Conservation (phyloP, 2,329 filamentous ascomycete species). For the Scytalidium sp. region DNA sequence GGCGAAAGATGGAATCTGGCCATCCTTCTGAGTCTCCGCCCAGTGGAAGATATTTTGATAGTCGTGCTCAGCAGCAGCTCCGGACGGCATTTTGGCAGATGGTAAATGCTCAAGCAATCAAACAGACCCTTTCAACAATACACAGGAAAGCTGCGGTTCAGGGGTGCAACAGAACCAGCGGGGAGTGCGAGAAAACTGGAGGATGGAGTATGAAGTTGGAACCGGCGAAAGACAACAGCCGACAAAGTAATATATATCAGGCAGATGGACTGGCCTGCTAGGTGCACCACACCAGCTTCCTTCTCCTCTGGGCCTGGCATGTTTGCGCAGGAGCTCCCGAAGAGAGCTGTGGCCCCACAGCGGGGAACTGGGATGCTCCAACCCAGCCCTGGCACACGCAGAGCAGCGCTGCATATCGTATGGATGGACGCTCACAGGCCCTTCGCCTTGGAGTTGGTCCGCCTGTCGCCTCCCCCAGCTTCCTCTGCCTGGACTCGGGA, state of each 20-base stretch:
- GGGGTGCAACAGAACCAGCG: not conserved
- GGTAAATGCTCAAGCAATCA: not conserved
- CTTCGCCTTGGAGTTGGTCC: no score
- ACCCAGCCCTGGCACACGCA: not conserved
- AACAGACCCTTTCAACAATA: not conserved
- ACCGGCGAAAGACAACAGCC: not conserved
- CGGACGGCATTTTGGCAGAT: not conserved
- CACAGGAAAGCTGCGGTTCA: no score
- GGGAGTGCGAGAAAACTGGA: not conserved
- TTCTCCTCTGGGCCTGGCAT: no score
- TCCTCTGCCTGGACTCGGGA: not conserved
- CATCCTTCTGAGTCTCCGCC: slow-evolving; percentile 59
- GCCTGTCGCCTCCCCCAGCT: not conserved
- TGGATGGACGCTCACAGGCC: no score
- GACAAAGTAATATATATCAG: not conserved
- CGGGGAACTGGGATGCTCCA: not conserved
- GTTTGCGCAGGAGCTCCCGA: no score
- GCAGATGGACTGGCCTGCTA: no score
- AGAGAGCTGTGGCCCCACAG: not conserved
- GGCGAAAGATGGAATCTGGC: slow-evolving; percentile 49
- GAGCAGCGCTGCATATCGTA: not conserved
- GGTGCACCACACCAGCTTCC: no score
- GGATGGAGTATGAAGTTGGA: not conserved
- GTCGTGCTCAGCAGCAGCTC: slow-evolving; percentile 23
- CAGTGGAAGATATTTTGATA: slow-evolving; percentile 53